phyloP scores from a whole-genome alignment of 208 protist species.

The Trypanosoma conorhini region DNA sequence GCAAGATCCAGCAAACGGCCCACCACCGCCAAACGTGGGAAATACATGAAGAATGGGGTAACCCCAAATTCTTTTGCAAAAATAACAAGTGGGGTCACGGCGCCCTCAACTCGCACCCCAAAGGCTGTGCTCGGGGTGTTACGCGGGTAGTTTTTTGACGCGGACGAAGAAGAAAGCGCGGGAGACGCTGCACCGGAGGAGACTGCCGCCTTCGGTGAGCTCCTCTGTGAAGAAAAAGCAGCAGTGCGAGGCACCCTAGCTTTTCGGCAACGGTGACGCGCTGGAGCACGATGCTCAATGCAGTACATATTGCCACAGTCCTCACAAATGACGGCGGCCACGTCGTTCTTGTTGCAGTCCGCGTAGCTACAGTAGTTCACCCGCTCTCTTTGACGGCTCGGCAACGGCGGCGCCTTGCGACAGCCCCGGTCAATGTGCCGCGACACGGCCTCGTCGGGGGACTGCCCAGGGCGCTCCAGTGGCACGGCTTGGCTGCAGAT shows the following conservation, averaged over 20 bases:
- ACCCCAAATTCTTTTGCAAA: conserved; percentile 47
- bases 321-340: conserved; percentile 49
- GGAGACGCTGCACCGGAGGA: background rate
- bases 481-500: conserved; percentile 55
- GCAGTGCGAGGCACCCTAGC: conserved; percentile 8
- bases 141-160: conserved; percentile 29
- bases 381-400: conserved; percentile 7
- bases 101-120: conserved; percentile 67
- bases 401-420: conserved; percentile 2
- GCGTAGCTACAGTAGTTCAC: conserved; percentile 43
- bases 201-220: background rate
- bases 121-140: conserved; percentile 64
- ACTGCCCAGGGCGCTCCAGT: conserved; percentile 53
- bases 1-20: conserved; percentile 65
- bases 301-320: conserved; percentile 70
- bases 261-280: conserved; percentile 51
- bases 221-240: conserved; percentile 8
- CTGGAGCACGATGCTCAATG: conserved; percentile 63
- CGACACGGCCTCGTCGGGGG: conserved; percentile 67
- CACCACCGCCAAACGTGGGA: conserved; percentile 49
- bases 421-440: conserved; percentile 82
- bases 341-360: conserved; percentile 41
- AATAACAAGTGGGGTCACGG: conserved; percentile 63
- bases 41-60: conserved; percentile 73
- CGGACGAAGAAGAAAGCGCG: conserved; percentile 8